These are phyloP conservation scores for Bjerkandera adusta DNA, from an alignment of 1,284 basidiomycete species.

Conservation along the genomic window DNA sequence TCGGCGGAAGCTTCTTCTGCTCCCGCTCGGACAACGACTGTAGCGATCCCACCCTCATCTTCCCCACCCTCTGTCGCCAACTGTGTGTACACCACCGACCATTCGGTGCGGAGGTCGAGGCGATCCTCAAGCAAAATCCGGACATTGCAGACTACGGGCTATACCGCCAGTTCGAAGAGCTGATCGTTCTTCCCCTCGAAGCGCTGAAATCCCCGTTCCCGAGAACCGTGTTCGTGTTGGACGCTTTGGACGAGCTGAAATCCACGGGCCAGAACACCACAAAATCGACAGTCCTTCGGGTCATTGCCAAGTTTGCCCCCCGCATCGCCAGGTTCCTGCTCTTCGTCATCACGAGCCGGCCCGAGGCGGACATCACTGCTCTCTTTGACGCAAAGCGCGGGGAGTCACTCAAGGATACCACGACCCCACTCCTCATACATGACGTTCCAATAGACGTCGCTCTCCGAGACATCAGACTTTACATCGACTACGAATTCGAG, in stretches of 20 bases:
- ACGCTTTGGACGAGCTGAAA: constrained; percentile 31
- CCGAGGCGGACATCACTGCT: constrained; percentile 19
- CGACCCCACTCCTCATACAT: neutral
- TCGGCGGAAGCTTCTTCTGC: constrained; percentile 33
- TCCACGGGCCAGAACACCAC: constrained; percentile 21
- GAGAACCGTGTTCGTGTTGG: constrained; percentile 22
- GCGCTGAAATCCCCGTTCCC: constrained; percentile 19
- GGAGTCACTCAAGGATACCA: neutral
- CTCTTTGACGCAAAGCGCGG: constrained; percentile 12
- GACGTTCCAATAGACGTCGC: neutral
- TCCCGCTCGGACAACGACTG: constrained; percentile 21
- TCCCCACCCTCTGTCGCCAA: constrained; percentile 27
- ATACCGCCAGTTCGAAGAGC: constrained; percentile 18
- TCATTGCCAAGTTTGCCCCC: constrained; percentile 1
- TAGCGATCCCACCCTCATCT: constrained; percentile 21
- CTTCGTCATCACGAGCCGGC: constrained; percentile 28
- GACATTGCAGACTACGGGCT: constrained; percentile 8
- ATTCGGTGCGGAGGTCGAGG: too few species aligned
- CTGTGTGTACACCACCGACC: constrained; percentile 20
- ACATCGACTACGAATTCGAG: neutral
- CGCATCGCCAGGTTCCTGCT: neutral
- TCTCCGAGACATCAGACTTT: neutral
- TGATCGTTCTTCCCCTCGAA: too few species aligned
- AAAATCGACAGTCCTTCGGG: constrained; percentile 17
- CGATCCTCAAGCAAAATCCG: constrained; percentile 15